phyloP scores from a whole-genome alignment of 2,329 filamentous ascomycete species.

The Cladosporium cucumerinum region DNA sequence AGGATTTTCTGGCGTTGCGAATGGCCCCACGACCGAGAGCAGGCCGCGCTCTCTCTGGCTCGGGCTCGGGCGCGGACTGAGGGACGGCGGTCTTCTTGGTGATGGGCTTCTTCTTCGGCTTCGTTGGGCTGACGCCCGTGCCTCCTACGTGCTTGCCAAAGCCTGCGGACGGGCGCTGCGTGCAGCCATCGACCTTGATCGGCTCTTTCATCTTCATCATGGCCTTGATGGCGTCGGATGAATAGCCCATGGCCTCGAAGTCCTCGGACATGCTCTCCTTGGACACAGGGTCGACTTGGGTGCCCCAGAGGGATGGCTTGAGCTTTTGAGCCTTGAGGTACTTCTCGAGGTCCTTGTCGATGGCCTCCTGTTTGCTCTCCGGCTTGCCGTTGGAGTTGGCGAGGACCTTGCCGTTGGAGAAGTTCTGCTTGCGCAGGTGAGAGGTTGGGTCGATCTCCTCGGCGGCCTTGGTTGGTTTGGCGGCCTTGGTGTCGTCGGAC shows the following conservation, averaged over 20 bases:
- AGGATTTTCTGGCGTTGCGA: too few species aligned
- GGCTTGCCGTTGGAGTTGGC: not conserved
- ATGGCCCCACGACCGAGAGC: too few species aligned
- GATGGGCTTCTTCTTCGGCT: slow-evolving; percentile 14
- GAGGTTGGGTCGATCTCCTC: slow-evolving; percentile 5
- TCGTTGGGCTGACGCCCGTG: not conserved
- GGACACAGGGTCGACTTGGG: not conserved
- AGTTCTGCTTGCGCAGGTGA: slow-evolving; percentile 15
- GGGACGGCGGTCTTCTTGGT: not conserved
- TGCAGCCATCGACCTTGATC: not conserved
- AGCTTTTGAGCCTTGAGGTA: not conserved
- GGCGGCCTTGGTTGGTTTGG: not conserved
- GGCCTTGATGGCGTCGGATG: not conserved
- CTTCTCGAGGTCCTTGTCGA: not conserved
- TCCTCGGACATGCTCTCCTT: slow-evolving; percentile 12
- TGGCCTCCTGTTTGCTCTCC: not conserved
- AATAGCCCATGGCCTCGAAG: slow-evolving; percentile 15
- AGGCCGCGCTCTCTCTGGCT: too few species aligned
- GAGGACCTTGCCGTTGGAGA: slow-evolving; percentile 18
- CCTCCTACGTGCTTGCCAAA: not conserved
- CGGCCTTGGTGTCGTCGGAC: not conserved
- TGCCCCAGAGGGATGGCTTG: not conserved
- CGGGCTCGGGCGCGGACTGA: not conserved
- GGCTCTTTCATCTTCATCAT: not conserved
- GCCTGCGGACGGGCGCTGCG: not conserved